These are phyloP conservation scores for Suhomyces vadensis DNA, from an alignment of 805 yeast genomes.

Conservation along the genomic window DNA sequence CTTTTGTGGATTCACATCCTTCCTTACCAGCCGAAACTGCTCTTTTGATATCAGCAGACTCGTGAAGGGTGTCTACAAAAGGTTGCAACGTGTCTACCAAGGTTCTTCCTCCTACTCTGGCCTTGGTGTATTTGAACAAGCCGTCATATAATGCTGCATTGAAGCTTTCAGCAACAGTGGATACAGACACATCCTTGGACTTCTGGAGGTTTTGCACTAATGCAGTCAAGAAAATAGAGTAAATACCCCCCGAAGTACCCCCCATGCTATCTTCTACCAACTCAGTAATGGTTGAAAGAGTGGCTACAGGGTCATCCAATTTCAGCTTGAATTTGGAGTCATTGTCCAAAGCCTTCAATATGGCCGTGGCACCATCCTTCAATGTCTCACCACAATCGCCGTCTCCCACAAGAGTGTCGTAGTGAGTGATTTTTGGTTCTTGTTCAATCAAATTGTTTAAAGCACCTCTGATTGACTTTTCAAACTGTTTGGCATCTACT, in stretches of 20 bases:
- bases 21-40: constrained; percentile 70
- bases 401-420: constrained; percentile 90
- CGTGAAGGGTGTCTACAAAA: constrained; percentile 62
- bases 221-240: constrained; percentile 81
- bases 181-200: constrained; percentile 32
- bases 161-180: constrained; percentile 50
- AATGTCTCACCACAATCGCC: constrained; percentile 97
- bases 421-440: constrained; percentile 81
- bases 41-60: constrained; percentile 50
- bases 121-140: constrained; percentile 81
- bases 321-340: constrained; percentile 27
- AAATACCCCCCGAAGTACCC: constrained; percentile 93
- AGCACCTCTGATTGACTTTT: constrained; percentile 49
- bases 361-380: constrained; percentile 76
- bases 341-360: constrained; percentile 52
- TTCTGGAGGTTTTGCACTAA: constrained; percentile 53
- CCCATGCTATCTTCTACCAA: constrained; percentile 92
- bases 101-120: constrained; percentile 86
- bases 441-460: constrained; percentile 29
- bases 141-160: constrained; percentile 62
- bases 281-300: constrained; percentile 74
- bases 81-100: constrained; percentile 88
- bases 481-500: constrained; percentile 46
- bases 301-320: constrained; percentile 52
- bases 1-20: constrained; percentile 77